These are phyloP conservation scores for Vigna mungo DNA, from an alignment of 306 rosid species.

Conservation along the genomic window DNA sequence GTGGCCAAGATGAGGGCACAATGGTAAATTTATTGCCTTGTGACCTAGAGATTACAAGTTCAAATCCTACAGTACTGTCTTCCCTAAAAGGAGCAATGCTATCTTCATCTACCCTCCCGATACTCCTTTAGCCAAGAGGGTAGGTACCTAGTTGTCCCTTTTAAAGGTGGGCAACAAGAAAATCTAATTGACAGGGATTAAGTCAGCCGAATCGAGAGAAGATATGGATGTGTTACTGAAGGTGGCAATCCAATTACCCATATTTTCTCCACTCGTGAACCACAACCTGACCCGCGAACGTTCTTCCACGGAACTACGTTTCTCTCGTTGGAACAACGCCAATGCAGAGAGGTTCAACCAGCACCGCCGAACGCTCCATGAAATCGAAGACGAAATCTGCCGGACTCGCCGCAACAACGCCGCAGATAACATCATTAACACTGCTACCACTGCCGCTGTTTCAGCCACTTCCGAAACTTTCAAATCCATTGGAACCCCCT, in stretches of 20 bases:
- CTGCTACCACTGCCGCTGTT: constrained; percentile 31
- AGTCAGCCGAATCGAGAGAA: neutral
- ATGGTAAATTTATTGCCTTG: neutral
- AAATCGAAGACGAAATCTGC: constrained; percentile 78
- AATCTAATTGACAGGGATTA: neutral
- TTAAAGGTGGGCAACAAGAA: neutral
- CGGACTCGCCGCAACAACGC: constrained; percentile 77
- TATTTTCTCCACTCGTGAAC: constrained; percentile 52
- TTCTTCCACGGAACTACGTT: constrained; percentile 55
- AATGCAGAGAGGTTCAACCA: constrained; percentile 71
- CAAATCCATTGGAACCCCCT: constrained; percentile 68
- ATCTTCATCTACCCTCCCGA: neutral
- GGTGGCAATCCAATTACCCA: constrained; percentile 54
- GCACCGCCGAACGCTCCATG: constrained; percentile 64
- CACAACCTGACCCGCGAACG: constrained; percentile 38
- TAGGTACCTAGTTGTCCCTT: neutral
- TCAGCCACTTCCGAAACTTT: constrained; percentile 46
- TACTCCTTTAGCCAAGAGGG: neutral
- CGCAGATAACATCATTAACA: constrained; percentile 44
- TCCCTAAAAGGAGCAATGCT: neutral
- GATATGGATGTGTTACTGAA: constrained; percentile 55
- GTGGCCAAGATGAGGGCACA: neutral
- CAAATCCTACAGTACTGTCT: neutral
- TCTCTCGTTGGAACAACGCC: constrained; percentile 73
- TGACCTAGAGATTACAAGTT: neutral